These are phyloP conservation scores for Gracilaria domingensis DNA, from an alignment of 23 red algal species.

Conservation along the genomic window DNA sequence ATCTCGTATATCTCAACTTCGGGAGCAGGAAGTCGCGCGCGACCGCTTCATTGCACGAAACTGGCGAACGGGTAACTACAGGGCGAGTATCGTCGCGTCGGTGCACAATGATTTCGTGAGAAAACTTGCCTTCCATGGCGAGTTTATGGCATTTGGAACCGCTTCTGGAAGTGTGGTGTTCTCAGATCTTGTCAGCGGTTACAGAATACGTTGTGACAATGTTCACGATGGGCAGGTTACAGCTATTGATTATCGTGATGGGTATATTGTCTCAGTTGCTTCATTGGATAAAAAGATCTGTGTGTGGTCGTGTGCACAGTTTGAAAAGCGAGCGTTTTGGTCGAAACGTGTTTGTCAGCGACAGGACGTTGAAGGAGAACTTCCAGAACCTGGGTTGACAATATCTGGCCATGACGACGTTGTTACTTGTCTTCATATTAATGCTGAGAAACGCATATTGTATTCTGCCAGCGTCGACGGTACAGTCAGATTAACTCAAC, in stretches of 20 bases:
- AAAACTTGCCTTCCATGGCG: conserved; percentile 46
- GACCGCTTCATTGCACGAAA: conserved; percentile 47
- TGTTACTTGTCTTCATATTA: conserved; percentile 21
- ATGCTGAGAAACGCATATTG: conserved; percentile 4
- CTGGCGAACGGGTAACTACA: conserved; percentile 54
- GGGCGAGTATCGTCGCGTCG: conserved; percentile 37
- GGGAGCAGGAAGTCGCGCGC: conserved; percentile 30
- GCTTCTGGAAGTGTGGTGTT: conserved; percentile 52
- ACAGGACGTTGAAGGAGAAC: neutral
- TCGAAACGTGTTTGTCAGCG: neutral
- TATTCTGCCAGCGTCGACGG: conserved; percentile 68
- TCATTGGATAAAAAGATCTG: conserved; percentile 28
- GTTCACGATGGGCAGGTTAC: conserved; percentile 65
- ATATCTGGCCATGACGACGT: conserved; percentile 41
- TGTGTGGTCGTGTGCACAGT: conserved; percentile 23
- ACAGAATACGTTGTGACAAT: neutral
- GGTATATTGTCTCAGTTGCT: conserved; percentile 38
- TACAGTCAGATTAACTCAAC: conserved; percentile 34
- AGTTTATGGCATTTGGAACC: conserved; percentile 62
- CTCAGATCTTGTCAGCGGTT: conserved; percentile 33
- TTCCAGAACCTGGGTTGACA: neutral
- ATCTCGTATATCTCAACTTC: conserved; percentile 19
- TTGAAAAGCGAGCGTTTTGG: conserved; percentile 37
- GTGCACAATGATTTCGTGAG: conserved; percentile 55
- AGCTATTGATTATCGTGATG: conserved; percentile 49